Percentiles rank a stretch among this genome's conserved stretches.
Evolutionary conservation across 306 rosid genomes (phyloP).

Genomic region (Cajanus cajan): DNA sequence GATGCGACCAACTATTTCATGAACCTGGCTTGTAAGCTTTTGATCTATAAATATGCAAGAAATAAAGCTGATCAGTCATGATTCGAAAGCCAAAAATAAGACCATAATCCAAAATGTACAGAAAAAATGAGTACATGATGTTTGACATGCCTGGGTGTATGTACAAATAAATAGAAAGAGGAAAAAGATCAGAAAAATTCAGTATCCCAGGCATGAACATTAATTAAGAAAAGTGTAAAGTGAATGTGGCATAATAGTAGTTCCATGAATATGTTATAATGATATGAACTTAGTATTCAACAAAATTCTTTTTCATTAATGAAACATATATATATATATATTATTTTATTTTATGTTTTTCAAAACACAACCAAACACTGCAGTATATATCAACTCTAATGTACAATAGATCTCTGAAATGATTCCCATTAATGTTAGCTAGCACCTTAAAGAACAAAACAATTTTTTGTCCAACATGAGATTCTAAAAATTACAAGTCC

Average conservation of each 20-base stretch:
- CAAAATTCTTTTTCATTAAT: neutral
- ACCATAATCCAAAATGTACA: conserved; percentile 10
- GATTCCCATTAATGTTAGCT: neutral
- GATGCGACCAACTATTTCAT: conserved; percentile 93
- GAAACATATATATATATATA: neutral
- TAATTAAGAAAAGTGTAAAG: neutral
- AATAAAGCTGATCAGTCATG: conserved; percentile 17
- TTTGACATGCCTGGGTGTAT: neutral
- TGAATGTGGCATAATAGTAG: conserved; percentile 1
- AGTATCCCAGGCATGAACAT: neutral
- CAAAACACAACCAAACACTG: neutral
- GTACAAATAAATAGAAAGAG: neutral
- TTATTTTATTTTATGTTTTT: neutral
- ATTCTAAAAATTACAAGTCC: neutral
- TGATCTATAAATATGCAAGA: conserved; percentile 64
- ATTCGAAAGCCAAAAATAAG: neutral
- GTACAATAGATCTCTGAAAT: neutral
- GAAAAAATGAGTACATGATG: neutral
- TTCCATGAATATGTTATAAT: neutral
- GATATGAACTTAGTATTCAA: neutral
- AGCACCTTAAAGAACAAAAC: neutral
- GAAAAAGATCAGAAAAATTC: neutral
- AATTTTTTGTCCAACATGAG: neutral
- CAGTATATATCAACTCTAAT: neutral
- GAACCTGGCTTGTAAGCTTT: conserved; percentile 92